phyloP scores from a whole-genome alignment of 2,329 filamentous ascomycete genomes.

The Penicillium hesseltinei region DNA sequence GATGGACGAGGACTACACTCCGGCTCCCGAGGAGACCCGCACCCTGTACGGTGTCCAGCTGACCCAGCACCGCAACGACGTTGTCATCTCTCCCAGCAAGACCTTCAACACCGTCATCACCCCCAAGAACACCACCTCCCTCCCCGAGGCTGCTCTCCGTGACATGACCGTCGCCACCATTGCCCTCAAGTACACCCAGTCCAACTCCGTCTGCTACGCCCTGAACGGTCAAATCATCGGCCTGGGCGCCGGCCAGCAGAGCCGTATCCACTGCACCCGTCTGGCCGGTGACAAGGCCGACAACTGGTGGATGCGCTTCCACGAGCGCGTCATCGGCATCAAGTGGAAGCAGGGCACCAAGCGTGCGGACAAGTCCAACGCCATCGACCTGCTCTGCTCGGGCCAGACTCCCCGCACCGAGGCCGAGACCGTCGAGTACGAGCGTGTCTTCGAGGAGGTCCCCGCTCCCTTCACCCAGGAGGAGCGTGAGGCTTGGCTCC shows the following conservation, averaged over 20 bases:
- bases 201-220: conserved; percentile 98
- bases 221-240: conserved; percentile 91
- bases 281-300: conserved; percentile 97
- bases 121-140: conserved; percentile 70
- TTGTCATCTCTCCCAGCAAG: conserved; percentile 73
- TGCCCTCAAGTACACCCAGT: conserved; percentile 97
- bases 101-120: conserved; percentile 85
- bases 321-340: conserved; percentile 79
- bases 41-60: conserved; percentile 89
- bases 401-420: conserved; percentile 82
- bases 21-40: conserved; percentile 70
- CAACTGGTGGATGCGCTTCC: conserved; percentile 99
- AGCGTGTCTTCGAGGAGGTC: conserved; percentile 85
- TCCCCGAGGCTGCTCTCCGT: conserved; percentile 78
- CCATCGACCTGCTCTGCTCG: conserved; percentile 90
- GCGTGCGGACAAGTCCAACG: conserved; percentile 96
- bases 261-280: conserved; percentile 96
- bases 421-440: conserved; percentile 80
- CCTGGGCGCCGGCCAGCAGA: conserved; percentile 94
- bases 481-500: conserved; percentile 83
- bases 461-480: conserved; percentile 76
- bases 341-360: conserved; percentile 98
- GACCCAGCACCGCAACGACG: conserved; percentile 88
- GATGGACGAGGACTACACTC: conserved; percentile 85
- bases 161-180: conserved; percentile 95